phyloP scores from a whole-genome alignment of 768 basidiomycete genomes.

The Podaxis sp. region DNA sequence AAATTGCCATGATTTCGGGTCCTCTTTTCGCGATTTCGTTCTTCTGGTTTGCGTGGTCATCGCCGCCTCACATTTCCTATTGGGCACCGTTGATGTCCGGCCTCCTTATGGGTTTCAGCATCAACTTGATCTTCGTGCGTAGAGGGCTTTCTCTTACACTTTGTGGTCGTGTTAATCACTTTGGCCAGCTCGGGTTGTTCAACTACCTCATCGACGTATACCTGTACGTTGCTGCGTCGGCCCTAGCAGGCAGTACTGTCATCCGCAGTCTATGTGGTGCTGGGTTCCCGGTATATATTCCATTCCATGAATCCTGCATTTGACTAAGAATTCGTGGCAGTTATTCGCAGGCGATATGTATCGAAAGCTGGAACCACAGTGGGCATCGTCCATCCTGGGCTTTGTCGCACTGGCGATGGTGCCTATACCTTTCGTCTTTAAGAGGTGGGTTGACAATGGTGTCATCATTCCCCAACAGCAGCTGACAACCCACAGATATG shows the following conservation, averaged over 20 bases:
- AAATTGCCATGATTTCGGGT: conserved; percentile 45
- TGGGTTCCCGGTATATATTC: conserved; percentile 40
- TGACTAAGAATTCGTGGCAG: conserved; percentile 20
- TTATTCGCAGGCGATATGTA: conserved; percentile 61
- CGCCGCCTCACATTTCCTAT: conserved; percentile 46
- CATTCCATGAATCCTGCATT: neutral
- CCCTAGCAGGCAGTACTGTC: conserved; percentile 52
- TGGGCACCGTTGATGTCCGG: conserved; percentile 56
- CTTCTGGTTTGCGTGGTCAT: conserved; percentile 74
- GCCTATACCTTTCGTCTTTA: conserved; percentile 49
- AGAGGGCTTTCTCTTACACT: neutral
- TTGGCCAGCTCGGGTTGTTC: conserved; percentile 43
- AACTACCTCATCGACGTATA: conserved; percentile 68
- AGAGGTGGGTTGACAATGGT: conserved; percentile 27
- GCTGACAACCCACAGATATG: conserved; percentile 30
- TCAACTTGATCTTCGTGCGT: conserved; percentile 55
- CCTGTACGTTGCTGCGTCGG: conserved; percentile 51
- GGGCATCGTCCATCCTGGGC: conserved; percentile 60
- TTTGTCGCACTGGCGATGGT: conserved; percentile 48
- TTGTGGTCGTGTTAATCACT: neutral
- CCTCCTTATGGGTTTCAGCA: conserved; percentile 47
- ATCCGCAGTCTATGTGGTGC: conserved; percentile 53
- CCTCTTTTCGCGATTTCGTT: conserved; percentile 53
- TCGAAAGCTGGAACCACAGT: conserved; percentile 42
- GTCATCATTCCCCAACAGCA: neutral